Evolutionary conservation across 306 rosid species (phyloP).

Genomic region (Dalbergia oliveri): DNA sequence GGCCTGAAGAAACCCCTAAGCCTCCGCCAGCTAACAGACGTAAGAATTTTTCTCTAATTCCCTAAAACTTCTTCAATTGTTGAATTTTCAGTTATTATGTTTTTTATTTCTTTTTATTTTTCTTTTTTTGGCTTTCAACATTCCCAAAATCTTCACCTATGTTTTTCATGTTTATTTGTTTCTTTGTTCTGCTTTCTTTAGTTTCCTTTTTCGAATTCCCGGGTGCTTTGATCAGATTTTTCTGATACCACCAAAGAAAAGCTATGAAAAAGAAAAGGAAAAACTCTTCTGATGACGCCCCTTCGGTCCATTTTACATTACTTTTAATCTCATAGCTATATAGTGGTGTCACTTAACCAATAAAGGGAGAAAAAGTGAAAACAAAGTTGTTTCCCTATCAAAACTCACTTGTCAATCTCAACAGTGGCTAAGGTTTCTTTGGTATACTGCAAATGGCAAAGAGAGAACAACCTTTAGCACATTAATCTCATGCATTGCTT

Average conservation of each 20-base stretch:
- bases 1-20: conserved; percentile 74
- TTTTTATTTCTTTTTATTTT: neutral
- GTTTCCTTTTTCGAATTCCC: neutral
- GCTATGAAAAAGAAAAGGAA: conserved; percentile 25
- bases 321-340: conserved; percentile 40
- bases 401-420: conserved; percentile 49
- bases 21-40: conserved; percentile 83
- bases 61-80: conserved; percentile 12
- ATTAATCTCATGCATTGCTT: conserved; percentile 53
- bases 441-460: conserved; percentile 46
- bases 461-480: conserved; percentile 53
- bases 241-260: conserved; percentile 44
- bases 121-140: neutral
- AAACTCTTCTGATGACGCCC: conserved; percentile 33
- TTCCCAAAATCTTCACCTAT: neutral
- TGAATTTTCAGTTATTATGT: neutral
- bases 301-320: conserved; percentile 42
- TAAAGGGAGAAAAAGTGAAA: conserved; percentile 46
- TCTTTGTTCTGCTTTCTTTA: neutral
- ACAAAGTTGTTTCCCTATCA: conserved; percentile 48
- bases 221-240: conserved; percentile 47
- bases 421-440: conserved; percentile 57
- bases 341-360: conserved; percentile 39
- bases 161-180: neutral
- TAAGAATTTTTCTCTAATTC: conserved; percentile 47